Evolutionary conservation across 768 basidiomycete species (phyloP), one percentile per base, ranked within the genome.

Genomic region (Lactarius akahatsu): DNA sequence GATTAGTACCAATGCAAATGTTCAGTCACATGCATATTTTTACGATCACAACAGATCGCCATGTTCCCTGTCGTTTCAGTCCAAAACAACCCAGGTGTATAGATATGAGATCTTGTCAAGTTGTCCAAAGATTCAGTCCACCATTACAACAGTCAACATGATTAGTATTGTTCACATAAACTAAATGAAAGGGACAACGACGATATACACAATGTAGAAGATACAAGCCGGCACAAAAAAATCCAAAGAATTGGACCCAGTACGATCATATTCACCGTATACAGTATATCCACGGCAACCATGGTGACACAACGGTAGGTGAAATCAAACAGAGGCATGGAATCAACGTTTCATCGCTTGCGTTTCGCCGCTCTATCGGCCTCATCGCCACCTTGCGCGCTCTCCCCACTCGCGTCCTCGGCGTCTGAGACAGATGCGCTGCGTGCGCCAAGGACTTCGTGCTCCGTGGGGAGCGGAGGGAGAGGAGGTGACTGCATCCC

Each of bases 351-450:
- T 60, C 59, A 67, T 47, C 66, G 66, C 20, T 67, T 67, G 32
- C 66, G 66, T 41, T 67, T 67, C 41, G 43, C 43, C 32, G 66
- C 66, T 38, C 66, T 52, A 60, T 67, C 66, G 2, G 52, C 62
- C 9, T 67, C 66, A 59, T 63, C 58, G 15, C 23, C 18, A 1
- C 57, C 66, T 8, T 54, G 57, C 0, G 66, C 57, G n/a, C 66
- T 63, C 20, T 67, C 66, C 13, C 62, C 66, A 26, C 66, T 67
- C 5, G 57, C 66, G n/a, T 67, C 66, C 54, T 67, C 66, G 34
- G 58, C 66, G 16, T 67, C 66, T 1, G 66, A 67, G 34, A 63
- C 58, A 28, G 66, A 67, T 1, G 66, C 66, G 18, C 66, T 67
- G n/a, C 66, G 66, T 15, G 62, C 62, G 3, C 66, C 62, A 3